These are phyloP conservation scores for Carex parvula DNA, from an alignment of 176 grass and related monocot genomes.

Conservation along the genomic window DNA sequence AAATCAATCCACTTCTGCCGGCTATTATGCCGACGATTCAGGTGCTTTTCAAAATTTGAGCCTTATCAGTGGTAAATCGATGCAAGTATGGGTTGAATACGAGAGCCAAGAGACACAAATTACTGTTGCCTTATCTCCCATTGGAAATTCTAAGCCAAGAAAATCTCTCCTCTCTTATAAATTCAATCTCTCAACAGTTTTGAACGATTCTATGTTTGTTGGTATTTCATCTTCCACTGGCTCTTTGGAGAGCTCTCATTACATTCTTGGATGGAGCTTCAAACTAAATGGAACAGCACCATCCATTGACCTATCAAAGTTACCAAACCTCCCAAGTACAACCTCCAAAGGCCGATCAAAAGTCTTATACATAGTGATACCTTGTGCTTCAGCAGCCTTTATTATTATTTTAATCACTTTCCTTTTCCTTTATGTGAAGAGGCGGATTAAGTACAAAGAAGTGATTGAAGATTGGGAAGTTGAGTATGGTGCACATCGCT, in stretches of 20 bases:
- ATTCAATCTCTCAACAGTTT: conserved; percentile 37
- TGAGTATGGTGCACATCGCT: conserved; percentile 64
- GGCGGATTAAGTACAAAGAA: conserved; percentile 48
- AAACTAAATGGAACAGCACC: conserved; percentile 47
- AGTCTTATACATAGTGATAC: conserved; percentile 32
- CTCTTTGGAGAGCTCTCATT: conserved; percentile 37
- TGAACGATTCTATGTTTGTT: conserved; percentile 41
- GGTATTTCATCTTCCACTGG: conserved; percentile 68
- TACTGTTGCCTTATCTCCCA: conserved; percentile 48
- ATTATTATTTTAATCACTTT: conserved; percentile 28
- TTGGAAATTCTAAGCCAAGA: conserved; percentile 36
- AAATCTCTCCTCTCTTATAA: conserved; percentile 41
- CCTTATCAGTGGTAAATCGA: conserved; percentile 45
- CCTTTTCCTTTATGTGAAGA: conserved; percentile 14
- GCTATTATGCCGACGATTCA: conserved; percentile 43
- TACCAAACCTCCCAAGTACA: conserved; percentile 43
- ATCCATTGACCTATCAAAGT: conserved; percentile 34
- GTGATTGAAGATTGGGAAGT: conserved; percentile 72
- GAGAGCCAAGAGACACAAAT: conserved; percentile 27
- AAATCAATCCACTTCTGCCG: conserved; percentile 11
- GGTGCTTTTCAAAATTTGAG: conserved; percentile 37
- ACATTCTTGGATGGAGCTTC: conserved; percentile 70
- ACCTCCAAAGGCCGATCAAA: conserved; percentile 34
- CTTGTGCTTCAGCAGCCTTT: conserved; percentile 32
- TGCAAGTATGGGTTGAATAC: conserved; percentile 85